Base-by-base conservation (phyloP, 2,329 filamentous ascomycete genomes). In the Alternaria arborescens region DNA sequence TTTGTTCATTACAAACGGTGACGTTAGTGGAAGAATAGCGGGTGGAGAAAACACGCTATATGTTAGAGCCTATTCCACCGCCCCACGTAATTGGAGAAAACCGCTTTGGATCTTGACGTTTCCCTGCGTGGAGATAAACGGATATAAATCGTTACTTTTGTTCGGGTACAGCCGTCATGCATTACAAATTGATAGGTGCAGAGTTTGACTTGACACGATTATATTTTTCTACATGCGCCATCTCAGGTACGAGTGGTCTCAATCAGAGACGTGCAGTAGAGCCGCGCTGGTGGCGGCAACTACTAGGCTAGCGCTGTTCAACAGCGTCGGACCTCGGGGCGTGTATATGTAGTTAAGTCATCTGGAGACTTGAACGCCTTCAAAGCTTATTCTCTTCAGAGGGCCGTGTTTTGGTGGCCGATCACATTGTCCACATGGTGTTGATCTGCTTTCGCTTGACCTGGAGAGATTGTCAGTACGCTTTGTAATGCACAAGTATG, bases 401-500 rank as follows among this genome's bases (percentile, higher is more conserved):
- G 47, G 8, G n/a, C 16, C 40, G 8, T 38, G n/a, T n/a, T 28
- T 44, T 4, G 20, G 18, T 57, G 22, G 52, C 63, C 61, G 67
- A 69, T 60, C 65, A 67, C 67, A 83, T 82, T 60, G 73, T 81
- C 89, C 89, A 91, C 64, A 85, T 80, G 66, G 84, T 80, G 78
- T 91, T 87, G 70, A 91, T 90, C 71, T 91, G 88, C 76, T 90
- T 91, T 67, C 86, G 86, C 69, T 74, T 74, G 36, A 85, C 83
- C 83, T 85, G 52, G 28, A 42, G 14, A 34, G 18, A 20, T 28
- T 34, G 36, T 61, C 22, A 61, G 48, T 47, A 61, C 48, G 57
- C 69, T 55, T 72, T 28, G 14, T 3, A n/a, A 14, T 18, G 40
- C 11, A 57, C 1, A 16, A 36, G 4, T 44, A 38, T 10, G 22